Evolutionary conservation across 495 filamentous ascomycete genomes (phyloP).

Genomic region (Penicillium nucicola): DNA sequence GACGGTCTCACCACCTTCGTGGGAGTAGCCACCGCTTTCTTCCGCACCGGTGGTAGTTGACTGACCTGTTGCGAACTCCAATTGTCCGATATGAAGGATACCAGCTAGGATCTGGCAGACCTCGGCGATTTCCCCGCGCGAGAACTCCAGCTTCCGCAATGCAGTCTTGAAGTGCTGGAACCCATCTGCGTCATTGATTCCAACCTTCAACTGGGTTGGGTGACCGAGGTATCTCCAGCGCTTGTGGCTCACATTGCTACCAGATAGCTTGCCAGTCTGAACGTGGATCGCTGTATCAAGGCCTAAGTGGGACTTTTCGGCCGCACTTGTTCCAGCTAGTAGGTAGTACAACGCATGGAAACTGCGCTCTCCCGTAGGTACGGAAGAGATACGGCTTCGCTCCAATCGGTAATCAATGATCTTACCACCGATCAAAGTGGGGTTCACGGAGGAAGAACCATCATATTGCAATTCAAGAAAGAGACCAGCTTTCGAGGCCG

Average conservation of each 20-base stretch:
- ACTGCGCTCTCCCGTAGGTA: slow-evolving; percentile 92
- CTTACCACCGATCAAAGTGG: slow-evolving; percentile 88
- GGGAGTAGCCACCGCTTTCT: slow-evolving; percentile 93
- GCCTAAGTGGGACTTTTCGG: slow-evolving; percentile 86
- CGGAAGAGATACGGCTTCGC: slow-evolving; percentile 80
- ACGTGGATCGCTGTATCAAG: slow-evolving; percentile 58
- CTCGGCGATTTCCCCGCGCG: slow-evolving; percentile 88
- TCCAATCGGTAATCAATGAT: slow-evolving; percentile 90
- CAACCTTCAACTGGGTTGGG: slow-evolving; percentile 92
- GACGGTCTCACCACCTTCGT: slow-evolving; percentile 82
- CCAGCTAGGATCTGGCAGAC: slow-evolving; percentile 90
- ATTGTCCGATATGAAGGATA: slow-evolving; percentile 92
- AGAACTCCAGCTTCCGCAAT: slow-evolving; percentile 88
- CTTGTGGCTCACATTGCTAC: slow-evolving; percentile 58
- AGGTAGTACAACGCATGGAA: slow-evolving; percentile 97
- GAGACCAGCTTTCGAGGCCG: slow-evolving; percentile 90
- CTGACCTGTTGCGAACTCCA: slow-evolving; percentile 82
- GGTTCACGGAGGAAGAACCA: slow-evolving; percentile 73
- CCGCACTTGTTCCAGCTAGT: slow-evolving; percentile 82
- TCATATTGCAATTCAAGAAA: slow-evolving; percentile 97
- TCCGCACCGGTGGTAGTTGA: slow-evolving; percentile 74
- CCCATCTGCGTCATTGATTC: slow-evolving; percentile 91
- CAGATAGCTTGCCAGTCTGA: slow-evolving; percentile 45
- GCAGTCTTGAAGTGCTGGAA: slow-evolving; percentile 98
- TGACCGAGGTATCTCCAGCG: slow-evolving; percentile 96